Base-by-base conservation (phyloP, 192 early-diverging fungal species). In the Geranomyces michiganensis region DNA sequence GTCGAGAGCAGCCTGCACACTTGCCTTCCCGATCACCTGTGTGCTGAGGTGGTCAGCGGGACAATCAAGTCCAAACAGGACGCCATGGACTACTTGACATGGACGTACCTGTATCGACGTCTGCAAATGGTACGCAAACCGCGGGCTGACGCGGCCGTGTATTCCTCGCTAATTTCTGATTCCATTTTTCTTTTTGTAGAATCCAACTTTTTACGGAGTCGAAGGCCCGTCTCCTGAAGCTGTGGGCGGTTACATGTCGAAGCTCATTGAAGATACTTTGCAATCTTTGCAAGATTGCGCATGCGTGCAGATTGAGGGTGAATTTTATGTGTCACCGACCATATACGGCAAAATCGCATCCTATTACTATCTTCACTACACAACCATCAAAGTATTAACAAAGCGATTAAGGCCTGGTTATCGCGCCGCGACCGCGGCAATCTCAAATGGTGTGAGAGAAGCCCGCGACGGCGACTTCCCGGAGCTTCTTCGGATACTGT, bases 71-170 rank as follows among this genome's bases (percentile, higher is more conserved):
- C 87, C 31, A 94, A 94, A 56, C 92, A 97, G 85, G 96, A 98
- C 80, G 96, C 93, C 0, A 85, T 97, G 62, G 93, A 96, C 62
- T 98, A 96, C 74, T 75, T 99, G 69, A 92, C 92, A 12, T 97
- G 95, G 94, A 98, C 97, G 0, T 99, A 97, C 64, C 84, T 98
- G 48, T 98, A 92, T 82, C 84, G 97, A 24, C 83, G 97, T 8
- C 76, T 99, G 62, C 88, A 90, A 45, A 88, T 87, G 83, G 78
- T 83, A 48, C 19, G 76, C 46, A 62, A 51, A 22, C 0, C 19
- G 48, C 48, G 19, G 19, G 22, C 22, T 17, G 48, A n/a, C n/a
- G n/a, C n/a, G n/a, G n/a, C 22, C 22, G 48, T 51, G 48, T 17
- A 60, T 17, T 26, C 17, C 1, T 19, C 33, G 41, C 24, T 0